Base-by-base conservation (phyloP, 192 early-diverging fungal species). In the Phlyctochytrium planicorne region DNA sequence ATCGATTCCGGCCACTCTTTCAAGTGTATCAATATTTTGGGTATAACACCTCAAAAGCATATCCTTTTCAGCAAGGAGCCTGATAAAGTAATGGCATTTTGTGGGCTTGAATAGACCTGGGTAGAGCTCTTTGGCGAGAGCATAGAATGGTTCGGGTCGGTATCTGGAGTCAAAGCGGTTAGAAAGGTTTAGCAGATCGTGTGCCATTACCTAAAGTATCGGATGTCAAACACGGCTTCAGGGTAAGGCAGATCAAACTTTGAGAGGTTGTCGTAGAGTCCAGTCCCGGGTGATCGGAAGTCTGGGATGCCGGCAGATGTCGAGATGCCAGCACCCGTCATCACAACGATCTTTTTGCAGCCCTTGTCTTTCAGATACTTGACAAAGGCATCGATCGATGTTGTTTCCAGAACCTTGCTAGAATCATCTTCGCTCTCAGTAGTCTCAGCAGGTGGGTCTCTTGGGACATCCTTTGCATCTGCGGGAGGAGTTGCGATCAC, bases 1-100 rank as follows among this genome's bases (percentile, higher is more conserved):
- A 10, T 61, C 37, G 3, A 98, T 68, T 4, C 94, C 94, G 6
- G 95, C 89, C 0, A 90, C 66, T 10, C 92, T 87, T 77, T 99
- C 97, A 17, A 99, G 75, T 10, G 89, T 93, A 79, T 99, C 97
- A 63, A 99, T 96, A 71, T 99, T 99, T 74, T 98, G 97, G 25
- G 95, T 98, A 74, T 92, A 97, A 61, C 91, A 89, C 52, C 95
- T 78, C 33, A 90, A 79, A n/a, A 99, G 79, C 50, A 93, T 23
- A 0, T 87, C 82, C 64, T 90, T 88, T 27, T 91, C 77, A 20
- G 83, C 85, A 31, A 99, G 68, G 35, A 96, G 80, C 10, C 81
- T 81, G 31, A 99, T 84, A 68, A 99, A 93, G 67, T 95, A 93
- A 67, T 99, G 97, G 14, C 88, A 89, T 57, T 84, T 74, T 0